These are phyloP conservation scores for Ogataea siamensis DNA, from an alignment of 805 yeast genomes.

Conservation along the genomic window DNA sequence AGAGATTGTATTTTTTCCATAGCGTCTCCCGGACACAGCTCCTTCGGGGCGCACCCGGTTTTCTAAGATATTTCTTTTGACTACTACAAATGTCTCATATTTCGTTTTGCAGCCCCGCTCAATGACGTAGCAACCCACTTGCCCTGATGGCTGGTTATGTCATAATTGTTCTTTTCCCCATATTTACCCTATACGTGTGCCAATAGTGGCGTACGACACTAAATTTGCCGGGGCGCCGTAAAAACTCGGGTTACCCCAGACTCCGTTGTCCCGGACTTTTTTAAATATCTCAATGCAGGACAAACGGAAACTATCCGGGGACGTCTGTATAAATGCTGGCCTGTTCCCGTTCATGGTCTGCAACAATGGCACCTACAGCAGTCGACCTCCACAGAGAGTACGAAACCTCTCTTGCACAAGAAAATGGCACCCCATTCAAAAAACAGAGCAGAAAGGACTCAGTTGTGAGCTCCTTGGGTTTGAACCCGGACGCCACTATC, in stretches of 20 bases:
- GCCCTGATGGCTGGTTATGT: no score
- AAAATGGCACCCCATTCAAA: slow-evolving; percentile 24
- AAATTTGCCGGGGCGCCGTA: slow-evolving; percentile 7
- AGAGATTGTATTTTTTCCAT: background rate
- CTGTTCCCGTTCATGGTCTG: background rate
- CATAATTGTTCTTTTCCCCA: background rate
- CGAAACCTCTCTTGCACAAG: slow-evolving; percentile 25
- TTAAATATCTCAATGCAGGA: slow-evolving; percentile 12
- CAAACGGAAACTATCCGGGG: slow-evolving; percentile 12
- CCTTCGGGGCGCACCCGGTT: slow-evolving; percentile 3
- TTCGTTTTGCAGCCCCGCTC: background rate
- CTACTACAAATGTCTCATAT: background rate
- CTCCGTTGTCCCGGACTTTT: slow-evolving; percentile 13
- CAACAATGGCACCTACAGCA: slow-evolving; percentile 41
- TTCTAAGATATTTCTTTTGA: background rate
- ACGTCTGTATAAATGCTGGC: slow-evolving; percentile 2
- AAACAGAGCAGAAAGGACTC: slow-evolving; percentile 30
- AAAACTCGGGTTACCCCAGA: slow-evolving; percentile 15
- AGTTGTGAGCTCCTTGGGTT: slow-evolving; percentile 39
- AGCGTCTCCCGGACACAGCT: no score
- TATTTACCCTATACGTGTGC: background rate
- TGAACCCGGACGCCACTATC: slow-evolving; percentile 61
- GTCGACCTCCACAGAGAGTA: slow-evolving; percentile 36
- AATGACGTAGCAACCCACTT: no score
- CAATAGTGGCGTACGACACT: background rate